These are phyloP conservation scores for Chaetomiaceae sp. DNA, from an alignment of 2,329 filamentous ascomycete species.

Conservation along the genomic window DNA sequence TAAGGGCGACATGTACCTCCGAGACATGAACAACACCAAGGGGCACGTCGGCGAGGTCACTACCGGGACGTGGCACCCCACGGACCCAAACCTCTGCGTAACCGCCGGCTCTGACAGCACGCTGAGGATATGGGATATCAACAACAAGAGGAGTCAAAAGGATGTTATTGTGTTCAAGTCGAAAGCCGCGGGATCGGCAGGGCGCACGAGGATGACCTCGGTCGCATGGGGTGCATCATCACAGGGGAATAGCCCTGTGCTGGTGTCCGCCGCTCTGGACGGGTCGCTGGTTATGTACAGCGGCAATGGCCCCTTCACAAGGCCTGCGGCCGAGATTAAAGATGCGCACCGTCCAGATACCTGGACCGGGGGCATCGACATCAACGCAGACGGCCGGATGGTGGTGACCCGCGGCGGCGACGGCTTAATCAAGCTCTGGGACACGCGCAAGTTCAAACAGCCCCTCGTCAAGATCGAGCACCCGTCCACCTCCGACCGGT, in stretches of 20 bases:
- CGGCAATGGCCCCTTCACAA: constrained; percentile 78
- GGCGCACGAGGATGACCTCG: constrained; percentile 88
- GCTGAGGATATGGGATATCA: constrained; percentile 93
- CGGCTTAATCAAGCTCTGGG: constrained; percentile 92
- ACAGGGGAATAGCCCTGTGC: constrained; percentile 72
- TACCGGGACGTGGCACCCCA: constrained; percentile 85
- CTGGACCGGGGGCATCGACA: constrained; percentile 88
- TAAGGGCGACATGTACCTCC: constrained; percentile 97
- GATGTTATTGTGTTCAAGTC: constrained; percentile 97
- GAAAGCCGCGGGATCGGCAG: constrained; percentile 78
- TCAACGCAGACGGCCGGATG: constrained; percentile 86
- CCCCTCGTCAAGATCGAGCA: constrained; percentile 78
- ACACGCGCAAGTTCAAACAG: constrained; percentile 90
- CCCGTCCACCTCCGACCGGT: constrained; percentile 76
- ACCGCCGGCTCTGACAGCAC: constrained; percentile 96
- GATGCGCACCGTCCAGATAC: constrained; percentile 78
- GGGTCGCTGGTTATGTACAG: constrained; percentile 89
- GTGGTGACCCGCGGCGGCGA: constrained; percentile 89
- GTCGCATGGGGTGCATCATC: constrained; percentile 77
- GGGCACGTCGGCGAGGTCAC: constrained; percentile 92
- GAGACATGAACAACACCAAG: constrained; percentile 97
- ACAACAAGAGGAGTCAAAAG: constrained; percentile 82
- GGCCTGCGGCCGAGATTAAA: constrained; percentile 77
- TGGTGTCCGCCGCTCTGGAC: constrained; percentile 81
- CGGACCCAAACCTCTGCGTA: constrained; percentile 76